These are phyloP conservation scores for Lentithecium fluviatile DNA, from an alignment of 495 filamentous ascomycete genomes.

Conservation along the genomic window DNA sequence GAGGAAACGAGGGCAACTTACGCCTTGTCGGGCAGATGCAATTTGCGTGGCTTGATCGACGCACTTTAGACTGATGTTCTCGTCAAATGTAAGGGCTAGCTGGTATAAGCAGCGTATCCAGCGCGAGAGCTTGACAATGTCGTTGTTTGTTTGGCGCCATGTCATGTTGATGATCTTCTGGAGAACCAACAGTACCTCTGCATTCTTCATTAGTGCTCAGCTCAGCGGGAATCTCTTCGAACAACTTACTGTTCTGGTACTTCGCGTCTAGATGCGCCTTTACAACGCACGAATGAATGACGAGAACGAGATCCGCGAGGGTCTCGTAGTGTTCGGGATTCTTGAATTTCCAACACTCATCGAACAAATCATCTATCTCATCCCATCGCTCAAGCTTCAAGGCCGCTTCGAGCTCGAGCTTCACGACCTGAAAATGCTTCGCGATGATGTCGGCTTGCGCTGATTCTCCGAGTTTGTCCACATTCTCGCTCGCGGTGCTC, in stretches of 20 bases:
- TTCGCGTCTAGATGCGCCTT: constrained; percentile 16
- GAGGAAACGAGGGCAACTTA: constrained; percentile 10
- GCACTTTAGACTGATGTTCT: constrained; percentile 37
- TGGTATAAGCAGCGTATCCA: constrained; percentile 74
- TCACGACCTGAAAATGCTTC: constrained; percentile 63
- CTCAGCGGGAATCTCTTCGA: not conserved
- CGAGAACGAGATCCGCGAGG: constrained; percentile 42
- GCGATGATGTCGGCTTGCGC: constrained; percentile 53
- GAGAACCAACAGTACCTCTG: constrained; percentile 24
- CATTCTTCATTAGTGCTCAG: constrained; percentile 9
- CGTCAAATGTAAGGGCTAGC: constrained; percentile 52
- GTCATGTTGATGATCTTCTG: constrained; percentile 64
- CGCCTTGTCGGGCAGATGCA: constrained; percentile 31
- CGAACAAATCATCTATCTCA: constrained; percentile 59
- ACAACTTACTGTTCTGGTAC: constrained; percentile 31
- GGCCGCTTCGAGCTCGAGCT: constrained; percentile 76
- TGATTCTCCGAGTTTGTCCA: constrained; percentile 46
- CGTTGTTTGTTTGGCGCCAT: constrained; percentile 53
- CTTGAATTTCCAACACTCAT: constrained; percentile 41
- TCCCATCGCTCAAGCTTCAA: constrained; percentile 66
- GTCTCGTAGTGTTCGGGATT: constrained; percentile 37
- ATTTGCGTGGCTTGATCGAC: constrained; percentile 42
- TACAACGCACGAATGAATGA: constrained; percentile 31
- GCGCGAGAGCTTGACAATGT: constrained; percentile 58
- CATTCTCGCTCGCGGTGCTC: constrained; percentile 35